Conservation (phyloP, 2,329 filamentous ascomycete genomes). For the Teratosphaeria viscida region DNA sequence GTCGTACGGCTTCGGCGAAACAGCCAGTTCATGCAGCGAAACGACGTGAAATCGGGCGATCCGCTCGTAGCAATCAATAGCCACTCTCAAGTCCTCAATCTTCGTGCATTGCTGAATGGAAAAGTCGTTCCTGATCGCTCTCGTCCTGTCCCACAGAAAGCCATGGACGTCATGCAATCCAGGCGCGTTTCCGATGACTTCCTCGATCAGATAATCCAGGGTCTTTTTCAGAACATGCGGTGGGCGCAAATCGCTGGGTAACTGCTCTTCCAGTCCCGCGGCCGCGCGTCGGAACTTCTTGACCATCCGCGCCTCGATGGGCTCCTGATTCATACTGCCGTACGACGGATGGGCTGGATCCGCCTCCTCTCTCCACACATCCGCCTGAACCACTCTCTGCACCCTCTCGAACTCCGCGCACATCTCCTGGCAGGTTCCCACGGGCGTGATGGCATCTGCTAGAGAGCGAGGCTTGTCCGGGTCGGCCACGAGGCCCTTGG, state of each 20-base stretch:
- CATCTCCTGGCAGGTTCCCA: slow-evolving; percentile 54
- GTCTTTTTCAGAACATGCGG: slow-evolving; percentile 37
- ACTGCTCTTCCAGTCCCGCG: slow-evolving; percentile 51
- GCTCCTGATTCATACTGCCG: slow-evolving; percentile 24
- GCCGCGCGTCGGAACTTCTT: slow-evolving; percentile 54
- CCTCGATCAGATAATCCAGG: slow-evolving; percentile 33
- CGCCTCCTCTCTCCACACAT: slow-evolving; percentile 51
- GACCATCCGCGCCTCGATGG: slow-evolving; percentile 48
- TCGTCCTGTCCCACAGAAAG: slow-evolving; percentile 56
- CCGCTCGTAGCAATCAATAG: slow-evolving; percentile 51
- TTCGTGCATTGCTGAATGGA: slow-evolving; percentile 51
- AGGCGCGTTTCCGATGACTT: slow-evolving; percentile 41
- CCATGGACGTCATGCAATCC: slow-evolving; percentile 45
- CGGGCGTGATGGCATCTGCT: slow-evolving; percentile 50
- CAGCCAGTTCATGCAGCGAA: slow-evolving; percentile 49
- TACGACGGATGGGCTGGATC: slow-evolving; percentile 19
- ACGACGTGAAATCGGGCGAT: slow-evolving; percentile 55
- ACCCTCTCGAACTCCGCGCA: slow-evolving; percentile 54
- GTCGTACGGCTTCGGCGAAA: slow-evolving; percentile 36
- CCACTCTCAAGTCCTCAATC: slow-evolving; percentile 44
- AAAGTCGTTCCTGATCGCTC: slow-evolving; percentile 55
- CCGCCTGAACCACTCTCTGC: slow-evolving; percentile 50
- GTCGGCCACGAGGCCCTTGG: slow-evolving; percentile 45
- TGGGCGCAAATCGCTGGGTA: slow-evolving; percentile 54
- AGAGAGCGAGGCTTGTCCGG: slow-evolving; percentile 51